Evolutionary conservation across 2,329 filamentous ascomycete genomes (phyloP).

Genomic region (Aphanocladium album): DNA sequence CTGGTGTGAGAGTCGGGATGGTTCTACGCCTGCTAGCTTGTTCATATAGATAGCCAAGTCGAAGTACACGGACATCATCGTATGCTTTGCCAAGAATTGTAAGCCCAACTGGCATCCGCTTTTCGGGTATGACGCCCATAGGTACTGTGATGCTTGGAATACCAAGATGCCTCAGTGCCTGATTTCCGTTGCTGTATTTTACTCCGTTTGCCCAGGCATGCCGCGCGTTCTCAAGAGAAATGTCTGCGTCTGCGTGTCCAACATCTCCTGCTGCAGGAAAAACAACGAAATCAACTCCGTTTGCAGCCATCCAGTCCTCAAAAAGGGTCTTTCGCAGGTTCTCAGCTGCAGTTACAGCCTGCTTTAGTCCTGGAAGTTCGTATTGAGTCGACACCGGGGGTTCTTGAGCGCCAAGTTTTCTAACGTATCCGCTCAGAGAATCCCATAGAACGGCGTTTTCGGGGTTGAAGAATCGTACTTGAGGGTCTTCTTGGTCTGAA

Average conservation of each 20-base stretch:
- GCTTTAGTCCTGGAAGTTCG: conserved; percentile 34
- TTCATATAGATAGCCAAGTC: conserved; percentile 4
- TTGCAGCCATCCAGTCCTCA: conserved; percentile 43
- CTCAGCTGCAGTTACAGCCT: conserved; percentile 41
- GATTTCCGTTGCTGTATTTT: conserved; percentile 48
- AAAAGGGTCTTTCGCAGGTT: conserved; percentile 42
- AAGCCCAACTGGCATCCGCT: conserved; percentile 45
- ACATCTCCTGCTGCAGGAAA: conserved; percentile 46
- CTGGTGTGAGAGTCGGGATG: background rate
- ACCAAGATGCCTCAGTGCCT: conserved; percentile 48
- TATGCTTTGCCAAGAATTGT: conserved; percentile 48
- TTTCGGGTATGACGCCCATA: conserved; percentile 44
- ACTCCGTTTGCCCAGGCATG: conserved; percentile 36
- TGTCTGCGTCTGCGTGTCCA: conserved; percentile 41
- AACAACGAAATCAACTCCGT: conserved; percentile 38
- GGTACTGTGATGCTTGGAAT: conserved; percentile 48
- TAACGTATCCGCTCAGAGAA: conserved; percentile 15
- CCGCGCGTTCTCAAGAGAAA: conserved; percentile 17
- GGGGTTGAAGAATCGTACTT: conserved; percentile 12
- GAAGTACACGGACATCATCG: conserved; percentile 31
- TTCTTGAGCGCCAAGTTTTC: conserved; percentile 10
- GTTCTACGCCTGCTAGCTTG: background rate
- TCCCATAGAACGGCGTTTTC: conserved; percentile 18
- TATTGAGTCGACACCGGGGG: conserved; percentile 27
- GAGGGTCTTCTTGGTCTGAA: conserved; percentile 12